A percentile compares a stretch with the other conserved stretches of the same genome.
Evolutionary conservation across 2,329 filamentous ascomycete species (phyloP).

Genomic region (Paracoccidioides brasiliensis): DNA sequence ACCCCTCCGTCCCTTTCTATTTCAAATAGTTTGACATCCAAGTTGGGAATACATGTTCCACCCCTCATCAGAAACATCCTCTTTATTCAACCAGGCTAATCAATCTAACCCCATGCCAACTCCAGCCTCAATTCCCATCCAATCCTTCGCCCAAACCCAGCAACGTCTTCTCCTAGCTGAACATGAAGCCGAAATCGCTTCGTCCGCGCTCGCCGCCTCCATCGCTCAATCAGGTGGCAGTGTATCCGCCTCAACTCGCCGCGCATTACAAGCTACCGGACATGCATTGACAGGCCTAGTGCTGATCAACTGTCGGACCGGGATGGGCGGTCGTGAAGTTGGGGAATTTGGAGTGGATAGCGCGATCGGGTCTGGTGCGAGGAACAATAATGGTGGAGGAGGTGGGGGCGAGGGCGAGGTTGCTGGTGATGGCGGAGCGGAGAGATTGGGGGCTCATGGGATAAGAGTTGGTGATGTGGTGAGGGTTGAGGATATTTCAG

Average conservation of each 20-base stretch:
- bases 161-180: constrained; percentile 30
- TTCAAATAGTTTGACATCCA: too few species aligned
- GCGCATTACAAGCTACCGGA: constrained; percentile 30
- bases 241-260: constrained; percentile 30
- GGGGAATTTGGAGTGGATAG: constrained; percentile 63
- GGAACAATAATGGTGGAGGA: constrained; percentile 2
- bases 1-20: not conserved
- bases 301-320: constrained; percentile 65
- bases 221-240: constrained; percentile 21
- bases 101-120: not conserved
- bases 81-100: not conserved
- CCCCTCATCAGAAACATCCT: not conserved
- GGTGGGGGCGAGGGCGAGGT: constrained; percentile 19
- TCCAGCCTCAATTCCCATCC: constrained; percentile 20
- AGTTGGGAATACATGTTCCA: not conserved
- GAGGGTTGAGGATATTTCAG: constrained; percentile 27
- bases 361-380: constrained; percentile 36
- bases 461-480: constrained; percentile 38
- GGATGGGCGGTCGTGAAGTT: constrained; percentile 80
- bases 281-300: constrained; percentile 40
- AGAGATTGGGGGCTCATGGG: constrained; percentile 31
- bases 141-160: constrained; percentile 31
- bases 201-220: constrained; percentile 28
- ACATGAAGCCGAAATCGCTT: constrained; percentile 33
- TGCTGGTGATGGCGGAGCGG: constrained; percentile 14